These are phyloP conservation scores for Hypomontagnella monticulosa DNA, from an alignment of 495 filamentous ascomycete species.

Conservation along the genomic window DNA sequence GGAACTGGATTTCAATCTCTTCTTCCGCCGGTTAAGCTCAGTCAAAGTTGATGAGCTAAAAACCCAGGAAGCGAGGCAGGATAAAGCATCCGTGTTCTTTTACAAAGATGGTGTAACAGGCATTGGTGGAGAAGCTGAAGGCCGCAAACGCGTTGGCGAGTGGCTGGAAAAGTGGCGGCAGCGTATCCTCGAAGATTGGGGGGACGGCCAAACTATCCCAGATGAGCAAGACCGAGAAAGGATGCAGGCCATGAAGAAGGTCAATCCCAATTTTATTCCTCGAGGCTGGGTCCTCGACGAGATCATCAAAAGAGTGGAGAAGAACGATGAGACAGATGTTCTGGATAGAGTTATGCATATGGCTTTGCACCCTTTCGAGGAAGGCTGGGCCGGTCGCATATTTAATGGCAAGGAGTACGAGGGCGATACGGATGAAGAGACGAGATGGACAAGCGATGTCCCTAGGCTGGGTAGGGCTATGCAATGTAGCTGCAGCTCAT, in stretches of 20 bases:
- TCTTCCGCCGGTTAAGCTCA: conserved; percentile 79
- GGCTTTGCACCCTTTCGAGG: conserved; percentile 83
- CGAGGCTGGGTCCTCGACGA: conserved; percentile 94
- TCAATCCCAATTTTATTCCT: conserved; percentile 92
- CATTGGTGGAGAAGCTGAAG: conserved; percentile 66
- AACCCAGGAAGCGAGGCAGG: conserved; percentile 65
- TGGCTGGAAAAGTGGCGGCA: conserved; percentile 81
- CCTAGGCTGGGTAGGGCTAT: conserved; percentile 77
- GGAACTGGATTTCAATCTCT: conserved; percentile 90
- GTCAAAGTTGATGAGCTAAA: conserved; percentile 67
- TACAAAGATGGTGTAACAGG: conserved; percentile 69
- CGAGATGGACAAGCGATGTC: conserved; percentile 88
- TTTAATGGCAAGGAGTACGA: conserved; percentile 52
- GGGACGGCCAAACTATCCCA: conserved; percentile 46
- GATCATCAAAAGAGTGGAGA: conserved; percentile 86
- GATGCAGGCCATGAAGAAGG: conserved; percentile 75
- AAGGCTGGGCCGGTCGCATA: conserved; percentile 69
- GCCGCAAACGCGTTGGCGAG: conserved; percentile 68
- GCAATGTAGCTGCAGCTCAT: conserved; percentile 88
- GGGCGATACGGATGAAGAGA: conserved; percentile 76
- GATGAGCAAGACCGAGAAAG: conserved; percentile 67
- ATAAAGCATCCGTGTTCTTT: conserved; percentile 74
- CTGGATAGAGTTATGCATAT: conserved; percentile 79
- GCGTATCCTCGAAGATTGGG: conserved; percentile 78
- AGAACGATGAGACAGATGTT: conserved; percentile 81